A percentile compares a stretch with the other conserved stretches of the same genome.
Conservation (phyloP, 176 grass and related monocot genomes). For the Bothriochloa decipiens region DNA sequence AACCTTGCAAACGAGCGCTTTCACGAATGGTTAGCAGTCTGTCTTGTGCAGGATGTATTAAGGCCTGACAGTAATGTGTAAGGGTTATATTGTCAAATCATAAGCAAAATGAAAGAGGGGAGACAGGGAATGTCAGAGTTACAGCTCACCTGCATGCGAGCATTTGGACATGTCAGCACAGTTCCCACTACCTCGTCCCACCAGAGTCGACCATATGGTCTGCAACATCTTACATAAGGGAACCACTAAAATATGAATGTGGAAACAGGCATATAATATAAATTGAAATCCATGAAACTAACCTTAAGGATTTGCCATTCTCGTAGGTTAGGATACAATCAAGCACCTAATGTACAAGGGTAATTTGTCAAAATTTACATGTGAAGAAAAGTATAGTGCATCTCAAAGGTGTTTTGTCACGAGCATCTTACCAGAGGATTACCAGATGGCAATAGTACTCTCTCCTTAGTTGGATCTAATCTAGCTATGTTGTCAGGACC, state of each 20-base stretch:
- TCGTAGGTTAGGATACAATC: conserved; percentile 65
- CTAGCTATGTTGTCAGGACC: conserved; percentile 78
- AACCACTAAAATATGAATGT: conserved; percentile 29
- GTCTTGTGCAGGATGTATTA: conserved; percentile 89
- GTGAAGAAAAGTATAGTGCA: conserved; percentile 11
- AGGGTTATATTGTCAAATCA: conserved; percentile 34
- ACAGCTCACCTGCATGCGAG: conserved; percentile 62
- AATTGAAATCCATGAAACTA: conserved; percentile 30
- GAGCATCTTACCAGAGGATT: conserved; percentile 64
- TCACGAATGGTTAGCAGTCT: conserved; percentile 83
- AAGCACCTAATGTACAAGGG: conserved; percentile 67
- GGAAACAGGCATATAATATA: not conserved
- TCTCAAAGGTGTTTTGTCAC: not conserved
- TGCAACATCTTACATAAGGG: conserved; percentile 40
- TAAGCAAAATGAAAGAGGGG: conserved; percentile 26
- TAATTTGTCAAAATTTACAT: conserved; percentile 20
- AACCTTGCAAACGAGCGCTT: conserved; percentile 91
- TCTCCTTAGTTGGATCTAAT: conserved; percentile 81
- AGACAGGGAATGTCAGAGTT: conserved; percentile 7
- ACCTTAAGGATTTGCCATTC: conserved; percentile 83
- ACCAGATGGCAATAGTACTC: conserved; percentile 78
- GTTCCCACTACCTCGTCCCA: conserved; percentile 95
- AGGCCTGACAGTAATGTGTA: conserved; percentile 58
- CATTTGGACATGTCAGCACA: conserved; percentile 75
- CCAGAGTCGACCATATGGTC: conserved; percentile 83